phyloP scores from a whole-genome alignment of 768 basidiomycete species.

The Boletales sp. region DNA sequence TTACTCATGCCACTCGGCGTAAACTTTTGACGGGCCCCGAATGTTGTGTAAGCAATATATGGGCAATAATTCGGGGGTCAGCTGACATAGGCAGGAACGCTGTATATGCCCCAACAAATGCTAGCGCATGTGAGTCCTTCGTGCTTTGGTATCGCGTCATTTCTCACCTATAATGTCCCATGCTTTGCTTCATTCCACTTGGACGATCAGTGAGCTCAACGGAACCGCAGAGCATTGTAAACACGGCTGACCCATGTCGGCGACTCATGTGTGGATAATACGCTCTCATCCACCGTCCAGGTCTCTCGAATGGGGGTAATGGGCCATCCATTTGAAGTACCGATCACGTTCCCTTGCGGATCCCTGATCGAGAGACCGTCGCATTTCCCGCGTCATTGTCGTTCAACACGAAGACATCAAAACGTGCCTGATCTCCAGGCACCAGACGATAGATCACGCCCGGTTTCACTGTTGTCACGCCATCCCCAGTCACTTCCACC shows the following conservation, averaged over 20 bases:
- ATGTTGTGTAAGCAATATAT: background rate
- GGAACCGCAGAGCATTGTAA: background rate
- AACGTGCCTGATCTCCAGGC: conserved; percentile 46
- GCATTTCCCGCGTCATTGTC: conserved; percentile 26
- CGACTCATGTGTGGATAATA: conserved; percentile 45
- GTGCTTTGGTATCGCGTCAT: background rate
- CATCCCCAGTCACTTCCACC: conserved; percentile 35
- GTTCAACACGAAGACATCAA: conserved; percentile 48
- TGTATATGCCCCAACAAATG: conserved; percentile 50
- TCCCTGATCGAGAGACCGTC: conserved; percentile 32
- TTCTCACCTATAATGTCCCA: conserved; percentile 49
- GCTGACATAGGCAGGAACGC: conserved; percentile 42
- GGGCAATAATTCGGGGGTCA: background rate
- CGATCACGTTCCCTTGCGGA: conserved; percentile 32
- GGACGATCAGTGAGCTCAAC: background rate
- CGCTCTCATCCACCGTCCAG: conserved; percentile 37
- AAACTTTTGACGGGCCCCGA: conserved; percentile 37
- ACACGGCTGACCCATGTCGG: conserved; percentile 46
- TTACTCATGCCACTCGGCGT: conserved; percentile 58
- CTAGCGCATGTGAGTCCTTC: conserved; percentile 21
- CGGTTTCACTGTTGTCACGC: conserved; percentile 40
- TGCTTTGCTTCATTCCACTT: conserved; percentile 53
- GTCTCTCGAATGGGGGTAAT: conserved; percentile 35
- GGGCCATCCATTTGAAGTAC: conserved; percentile 36
- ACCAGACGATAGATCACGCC: conserved; percentile 45